Conservation (phyloP, 768 basidiomycete genomes). For the Lanmaoa rubissima region DNA sequence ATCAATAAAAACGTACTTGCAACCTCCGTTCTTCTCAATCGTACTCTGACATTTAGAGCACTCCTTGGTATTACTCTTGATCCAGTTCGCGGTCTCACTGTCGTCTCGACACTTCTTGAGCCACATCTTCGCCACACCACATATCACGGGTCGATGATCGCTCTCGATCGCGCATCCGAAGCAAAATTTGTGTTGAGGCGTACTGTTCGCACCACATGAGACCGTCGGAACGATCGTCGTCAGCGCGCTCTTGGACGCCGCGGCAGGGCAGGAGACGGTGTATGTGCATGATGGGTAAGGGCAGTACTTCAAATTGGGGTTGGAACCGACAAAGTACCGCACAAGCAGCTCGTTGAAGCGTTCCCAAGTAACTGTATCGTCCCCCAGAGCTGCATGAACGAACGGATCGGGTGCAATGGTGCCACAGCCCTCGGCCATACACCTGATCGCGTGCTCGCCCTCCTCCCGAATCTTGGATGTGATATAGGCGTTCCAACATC, state of each 20-base stretch:
- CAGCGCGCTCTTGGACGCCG: constrained; percentile 70
- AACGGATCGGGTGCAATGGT: constrained; percentile 65
- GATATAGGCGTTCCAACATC: constrained; percentile 83
- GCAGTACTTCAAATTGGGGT: constrained; percentile 85
- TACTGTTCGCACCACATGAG: constrained; percentile 66
- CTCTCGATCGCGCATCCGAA: constrained; percentile 89
- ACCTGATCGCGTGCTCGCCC: constrained; percentile 67
- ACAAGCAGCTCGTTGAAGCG: constrained; percentile 88
- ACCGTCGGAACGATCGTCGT: constrained; percentile 86
- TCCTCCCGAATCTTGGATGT: constrained; percentile 80
- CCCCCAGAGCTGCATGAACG: constrained; percentile 53
- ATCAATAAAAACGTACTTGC: constrained; percentile 82
- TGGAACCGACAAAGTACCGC: constrained; percentile 86
- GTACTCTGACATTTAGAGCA: constrained; percentile 95
- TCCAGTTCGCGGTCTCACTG: constrained; percentile 98
- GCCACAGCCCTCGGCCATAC: constrained; percentile 79
- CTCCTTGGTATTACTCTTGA: constrained; percentile 99
- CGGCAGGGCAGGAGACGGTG: constrained; percentile 88
- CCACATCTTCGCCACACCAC: constrained; percentile 89
- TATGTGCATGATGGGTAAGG: constrained; percentile 93
- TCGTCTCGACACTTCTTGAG: constrained; percentile 97
- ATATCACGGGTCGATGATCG: constrained; percentile 92
- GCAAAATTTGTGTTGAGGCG: constrained; percentile 75
- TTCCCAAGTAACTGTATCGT: constrained; percentile 51
- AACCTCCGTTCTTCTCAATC: constrained; percentile 99